Conservation (phyloP, 139 green algal genomes). For the Coelastrella sp. region DNA sequence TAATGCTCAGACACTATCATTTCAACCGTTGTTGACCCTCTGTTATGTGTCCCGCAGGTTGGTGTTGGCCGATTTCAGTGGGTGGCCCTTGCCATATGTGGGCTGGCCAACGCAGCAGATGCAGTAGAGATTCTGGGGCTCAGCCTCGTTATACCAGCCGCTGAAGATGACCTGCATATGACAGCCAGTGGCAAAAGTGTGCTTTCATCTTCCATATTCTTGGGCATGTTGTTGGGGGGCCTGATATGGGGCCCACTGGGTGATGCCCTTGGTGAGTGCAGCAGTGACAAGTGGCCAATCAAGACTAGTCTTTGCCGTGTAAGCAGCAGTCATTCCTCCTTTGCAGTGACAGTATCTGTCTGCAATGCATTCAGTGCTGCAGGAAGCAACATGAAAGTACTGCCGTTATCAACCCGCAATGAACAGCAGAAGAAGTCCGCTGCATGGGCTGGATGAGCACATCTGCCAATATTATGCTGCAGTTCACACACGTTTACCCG, state of each 20-base stretch:
- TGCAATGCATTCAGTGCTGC: no score
- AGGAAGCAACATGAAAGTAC: no score
- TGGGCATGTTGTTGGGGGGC: constrained; percentile 50
- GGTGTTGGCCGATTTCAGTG: constrained; percentile 57
- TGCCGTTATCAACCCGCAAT: no score
- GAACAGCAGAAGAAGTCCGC: no score
- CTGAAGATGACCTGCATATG: constrained; percentile 44
- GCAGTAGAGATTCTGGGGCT: constrained; percentile 64
- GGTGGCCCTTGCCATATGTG: constrained; percentile 51
- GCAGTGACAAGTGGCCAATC: background rate
- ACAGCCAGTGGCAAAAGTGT: constrained; percentile 38
- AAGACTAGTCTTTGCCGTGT: no score
- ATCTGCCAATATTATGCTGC: no score
- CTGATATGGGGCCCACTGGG: constrained; percentile 58
- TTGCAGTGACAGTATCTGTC: no score
- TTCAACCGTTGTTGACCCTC: background rate
- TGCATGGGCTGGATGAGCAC: no score
- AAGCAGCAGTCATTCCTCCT: no score
- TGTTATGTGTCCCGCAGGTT: background rate
- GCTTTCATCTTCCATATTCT: constrained; percentile 57
- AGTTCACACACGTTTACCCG: no score
- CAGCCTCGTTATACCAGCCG: constrained; percentile 56
- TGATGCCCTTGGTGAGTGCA: constrained; percentile 48
- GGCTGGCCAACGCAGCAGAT: constrained; percentile 64
- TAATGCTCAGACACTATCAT: background rate